Evolutionary conservation across 768 basidiomycete genomes (phyloP), one percentile per base, ranked within the genome.

Genomic region (Leccinellum rugosiceps): DNA sequence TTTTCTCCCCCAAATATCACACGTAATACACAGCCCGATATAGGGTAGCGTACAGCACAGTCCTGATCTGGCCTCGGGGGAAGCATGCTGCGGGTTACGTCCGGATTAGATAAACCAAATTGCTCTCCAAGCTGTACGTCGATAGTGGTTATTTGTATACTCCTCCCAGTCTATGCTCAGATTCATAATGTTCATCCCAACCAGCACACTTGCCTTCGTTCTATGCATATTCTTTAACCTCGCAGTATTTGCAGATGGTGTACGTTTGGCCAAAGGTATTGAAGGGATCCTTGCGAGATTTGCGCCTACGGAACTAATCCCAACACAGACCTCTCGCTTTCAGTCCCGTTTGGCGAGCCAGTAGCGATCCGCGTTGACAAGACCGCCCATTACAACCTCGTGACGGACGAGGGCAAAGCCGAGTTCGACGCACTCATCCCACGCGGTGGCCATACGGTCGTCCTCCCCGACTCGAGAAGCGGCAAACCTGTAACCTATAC

Each of bases 371-470:
- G 58, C 30, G 53, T 61, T 1, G 60, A 61, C 34, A 60, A 50
- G 43, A 59, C 59, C 8, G 21, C 58, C 4, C 58, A 61, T 38
- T 61, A 60, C 35, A 60, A 31, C 50, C 60, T 61, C 31, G 6
- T 9, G 35, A n/a, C 58, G 6, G 58, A 60, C 15, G 58, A 61
- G 17, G 60, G 60, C 9, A 61, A 60, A 47, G 57, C 34, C 7
- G 57, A 60, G 38, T 59, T 60, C 32, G 60, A 61, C n/a, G 58
- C 60, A 13, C 58, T 60, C 58, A 52, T 61, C 26, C 60, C 60
- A 3, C 30, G 4, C 15, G 58, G 53, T 1, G 60, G 50, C 6
- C 59, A 59, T 26, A 61, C 58, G 1, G 50, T 60, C 19, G 45
- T 55, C 35, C 35, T 61, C 3, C 60, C 60, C 5, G 50, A 61